Evolutionary conservation across 257 asterid species (phyloP).

Genomic region (Solanum bukasovii): DNA sequence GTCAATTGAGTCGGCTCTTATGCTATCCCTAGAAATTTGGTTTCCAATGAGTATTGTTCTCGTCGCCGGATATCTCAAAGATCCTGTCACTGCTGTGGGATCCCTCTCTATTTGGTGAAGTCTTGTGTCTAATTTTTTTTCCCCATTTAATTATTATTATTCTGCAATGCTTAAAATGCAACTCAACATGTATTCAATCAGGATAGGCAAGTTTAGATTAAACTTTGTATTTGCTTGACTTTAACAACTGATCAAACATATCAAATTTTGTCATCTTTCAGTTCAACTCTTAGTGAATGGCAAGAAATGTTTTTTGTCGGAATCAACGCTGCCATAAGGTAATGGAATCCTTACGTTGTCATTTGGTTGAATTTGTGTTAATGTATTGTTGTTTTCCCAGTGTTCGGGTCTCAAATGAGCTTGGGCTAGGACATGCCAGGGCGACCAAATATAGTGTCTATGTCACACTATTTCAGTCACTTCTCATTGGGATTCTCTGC

Average conservation of each 20-base stretch:
- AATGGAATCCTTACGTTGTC: not conserved
- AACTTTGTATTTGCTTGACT: no score
- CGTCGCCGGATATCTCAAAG: conserved; percentile 59
- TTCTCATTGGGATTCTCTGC: conserved; percentile 35
- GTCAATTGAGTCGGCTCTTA: conserved; percentile 71
- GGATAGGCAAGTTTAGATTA: not conserved
- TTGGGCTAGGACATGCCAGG: conserved; percentile 59
- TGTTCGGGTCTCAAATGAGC: conserved; percentile 63
- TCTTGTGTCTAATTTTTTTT: not conserved
- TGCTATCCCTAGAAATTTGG: conserved; percentile 86
- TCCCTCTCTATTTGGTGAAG: conserved; percentile 74
- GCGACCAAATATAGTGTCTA: conserved; percentile 41
- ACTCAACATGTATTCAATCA: no score
- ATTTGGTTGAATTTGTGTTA: not conserved
- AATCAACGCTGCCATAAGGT: conserved; percentile 80
- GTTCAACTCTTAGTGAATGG: conserved; percentile 57
- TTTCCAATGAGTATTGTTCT: conserved; percentile 69
- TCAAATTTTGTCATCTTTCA: conserved; percentile 14
- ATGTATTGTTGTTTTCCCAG: conserved; percentile 6
- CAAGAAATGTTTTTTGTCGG: conserved; percentile 75
- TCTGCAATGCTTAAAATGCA: no score
- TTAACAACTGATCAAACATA: not conserved
- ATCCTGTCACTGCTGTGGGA: conserved; percentile 67
- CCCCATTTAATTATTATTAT: not conserved
- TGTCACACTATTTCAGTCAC: conserved; percentile 31